Evolutionary conservation across 2,329 filamentous ascomycete species (phyloP).

Genomic region (Camillea tinctor): DNA sequence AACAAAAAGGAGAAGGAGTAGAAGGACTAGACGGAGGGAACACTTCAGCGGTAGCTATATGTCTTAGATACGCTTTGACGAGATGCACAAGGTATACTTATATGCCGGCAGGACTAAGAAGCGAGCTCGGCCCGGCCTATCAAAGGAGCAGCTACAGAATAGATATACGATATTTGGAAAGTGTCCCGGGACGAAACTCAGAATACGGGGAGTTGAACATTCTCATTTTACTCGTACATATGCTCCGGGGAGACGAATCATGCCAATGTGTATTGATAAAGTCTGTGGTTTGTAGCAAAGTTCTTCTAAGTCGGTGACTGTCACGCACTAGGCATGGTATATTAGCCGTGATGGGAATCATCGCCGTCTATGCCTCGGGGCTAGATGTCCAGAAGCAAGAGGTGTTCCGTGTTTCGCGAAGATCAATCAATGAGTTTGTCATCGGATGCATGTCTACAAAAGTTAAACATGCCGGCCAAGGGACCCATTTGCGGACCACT

Average conservation of each 20-base stretch:
- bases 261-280: conserved; percentile 6
- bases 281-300: conserved; percentile 6
- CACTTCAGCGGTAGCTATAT: background rate
- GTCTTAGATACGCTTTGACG: conserved; percentile 3
- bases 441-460: conserved; percentile 20
- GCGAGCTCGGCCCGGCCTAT: background rate
- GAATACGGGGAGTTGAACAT: conserved; percentile 16
- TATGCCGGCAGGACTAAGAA: background rate
- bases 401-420: conserved; percentile 24
- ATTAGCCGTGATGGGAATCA: conserved; percentile 27
- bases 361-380: conserved; percentile 29
- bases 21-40: background rate
- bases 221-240: conserved; percentile 10
- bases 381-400: conserved; percentile 24
- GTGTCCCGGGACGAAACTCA: conserved; percentile 3
- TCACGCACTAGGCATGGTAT: conserved; percentile 9
- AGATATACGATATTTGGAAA: conserved; percentile 5
- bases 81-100: background rate
- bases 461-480: conserved; percentile 17
- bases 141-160: background rate
- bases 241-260: conserved; percentile 5
- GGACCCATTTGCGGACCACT: background rate
- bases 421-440: conserved; percentile 21
- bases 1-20: background rate
- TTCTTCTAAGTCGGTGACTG: conserved; percentile 14